Conservation (phyloP, 257 asterid genomes). For the Lycium ferocissimum region DNA sequence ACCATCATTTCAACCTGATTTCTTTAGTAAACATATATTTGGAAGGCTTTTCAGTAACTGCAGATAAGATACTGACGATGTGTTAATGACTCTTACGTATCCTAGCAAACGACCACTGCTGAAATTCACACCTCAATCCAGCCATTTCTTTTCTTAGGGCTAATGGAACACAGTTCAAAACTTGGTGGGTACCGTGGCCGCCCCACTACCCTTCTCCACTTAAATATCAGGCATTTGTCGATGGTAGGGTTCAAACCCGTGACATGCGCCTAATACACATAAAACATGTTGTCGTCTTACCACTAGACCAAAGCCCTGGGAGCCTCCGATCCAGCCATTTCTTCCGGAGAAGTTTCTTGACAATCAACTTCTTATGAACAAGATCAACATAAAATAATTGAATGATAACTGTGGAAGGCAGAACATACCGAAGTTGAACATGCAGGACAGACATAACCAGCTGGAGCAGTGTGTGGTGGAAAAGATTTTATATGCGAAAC, state of each 20-base stretch:
- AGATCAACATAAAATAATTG: conserved; percentile 18
- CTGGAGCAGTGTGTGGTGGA: conserved; percentile 83
- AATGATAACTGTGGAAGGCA: conserved; percentile 2
- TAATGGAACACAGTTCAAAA: conserved; percentile 4
- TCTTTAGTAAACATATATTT: not conserved
- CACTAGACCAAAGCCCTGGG: not conserved
- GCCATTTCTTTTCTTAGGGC: not conserved
- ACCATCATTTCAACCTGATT: not conserved
- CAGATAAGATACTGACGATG: not conserved
- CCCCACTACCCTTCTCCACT: not conserved
- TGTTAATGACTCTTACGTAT: not conserved
- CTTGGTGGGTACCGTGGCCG: not conserved
- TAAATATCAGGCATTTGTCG: not conserved
- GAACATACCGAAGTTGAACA: conserved; percentile 76
- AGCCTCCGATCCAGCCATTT: not conserved
- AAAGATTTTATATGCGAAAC: conserved; percentile 80
- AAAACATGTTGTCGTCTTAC: not conserved
- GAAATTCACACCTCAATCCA: conserved; percentile 9
- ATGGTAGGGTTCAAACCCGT: not conserved
- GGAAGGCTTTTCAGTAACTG: not conserved
- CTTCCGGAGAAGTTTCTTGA: not conserved
- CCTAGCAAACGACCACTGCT: not conserved
- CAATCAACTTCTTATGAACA: not conserved
- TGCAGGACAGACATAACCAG: conserved; percentile 83
- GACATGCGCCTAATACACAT: not conserved